Evolutionary conservation across 148 eudicot species (phyloP).

Genomic region (Polygonum maritimum): DNA sequence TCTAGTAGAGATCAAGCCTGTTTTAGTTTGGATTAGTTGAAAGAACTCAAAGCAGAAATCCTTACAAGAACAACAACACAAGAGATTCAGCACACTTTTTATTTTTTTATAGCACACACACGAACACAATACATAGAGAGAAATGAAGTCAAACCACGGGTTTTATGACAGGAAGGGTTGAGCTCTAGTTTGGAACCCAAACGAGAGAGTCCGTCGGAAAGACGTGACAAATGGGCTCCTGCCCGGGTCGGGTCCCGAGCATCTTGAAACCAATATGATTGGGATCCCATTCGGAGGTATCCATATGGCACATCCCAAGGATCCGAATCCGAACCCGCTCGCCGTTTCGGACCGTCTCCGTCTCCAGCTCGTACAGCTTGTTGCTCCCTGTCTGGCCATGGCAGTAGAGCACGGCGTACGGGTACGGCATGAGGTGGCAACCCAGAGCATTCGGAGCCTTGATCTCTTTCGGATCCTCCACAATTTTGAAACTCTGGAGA

Average conservation of each 20-base stretch:
- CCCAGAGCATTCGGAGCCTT: conserved; percentile 17
- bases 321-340: conserved; percentile 8
- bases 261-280: conserved; percentile 5
- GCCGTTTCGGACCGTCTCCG: neutral
- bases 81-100: neutral
- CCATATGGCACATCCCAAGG: conserved; percentile 11
- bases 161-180: neutral
- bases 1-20: no score
- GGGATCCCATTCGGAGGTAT: conserved; percentile 13
- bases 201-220: conserved; percentile 14
- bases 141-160: neutral
- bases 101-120: neutral
- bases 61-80: neutral
- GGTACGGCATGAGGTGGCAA: conserved; percentile 29
- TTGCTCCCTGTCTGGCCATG: conserved; percentile 21
- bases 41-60: neutral
- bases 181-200: conserved; percentile 14
- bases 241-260: conserved; percentile 15
- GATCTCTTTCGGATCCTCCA: conserved; percentile 13
- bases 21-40: neutral
- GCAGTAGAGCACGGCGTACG: conserved; percentile 31
- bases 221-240: conserved; percentile 14
- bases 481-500: neutral
- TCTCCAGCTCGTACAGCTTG: conserved; percentile 9
- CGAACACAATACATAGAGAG: no score